phyloP scores from a whole-genome alignment of 495 filamentous ascomycete genomes.

The Aspergillus campestris region DNA sequence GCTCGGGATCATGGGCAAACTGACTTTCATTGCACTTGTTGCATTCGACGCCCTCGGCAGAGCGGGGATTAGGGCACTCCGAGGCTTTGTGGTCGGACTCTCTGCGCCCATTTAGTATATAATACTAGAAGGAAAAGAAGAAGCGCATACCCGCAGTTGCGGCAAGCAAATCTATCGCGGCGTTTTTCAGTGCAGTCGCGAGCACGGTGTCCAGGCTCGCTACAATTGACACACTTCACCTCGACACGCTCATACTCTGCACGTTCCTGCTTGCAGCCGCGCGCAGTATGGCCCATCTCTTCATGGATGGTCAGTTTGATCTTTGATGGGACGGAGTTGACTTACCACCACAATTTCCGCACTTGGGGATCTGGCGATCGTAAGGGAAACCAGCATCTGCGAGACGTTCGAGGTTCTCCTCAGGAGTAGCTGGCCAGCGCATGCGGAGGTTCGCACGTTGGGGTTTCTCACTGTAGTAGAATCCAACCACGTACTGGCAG shows the following conservation, averaged over 20 bases:
- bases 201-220: constrained; percentile 58
- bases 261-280: constrained; percentile 56
- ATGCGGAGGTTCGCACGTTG: constrained; percentile 50
- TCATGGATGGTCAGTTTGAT: constrained; percentile 7
- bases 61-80: constrained; percentile 65
- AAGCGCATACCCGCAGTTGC: constrained; percentile 64
- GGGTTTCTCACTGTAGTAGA: constrained; percentile 56
- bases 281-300: constrained; percentile 68
- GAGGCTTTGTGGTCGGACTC: constrained; percentile 49
- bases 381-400: constrained; percentile 61
- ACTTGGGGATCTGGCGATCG: constrained; percentile 58
- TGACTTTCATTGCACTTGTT: constrained; percentile 64
- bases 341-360: constrained; percentile 57
- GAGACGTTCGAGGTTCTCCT: constrained; percentile 70
- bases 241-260: constrained; percentile 36
- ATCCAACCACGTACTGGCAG: constrained; percentile 65
- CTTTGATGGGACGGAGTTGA: background rate
- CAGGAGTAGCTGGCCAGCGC: constrained; percentile 53
- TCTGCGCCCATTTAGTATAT: constrained; percentile 18
- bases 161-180: constrained; percentile 59
- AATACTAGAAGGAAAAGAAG: background rate
- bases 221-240: constrained; percentile 72
- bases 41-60: constrained; percentile 69
- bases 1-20: constrained; percentile 7
- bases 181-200: constrained; percentile 58